Base-by-base conservation (phyloP, 345 rosid species). In the Eucalyptus regnans region DNA sequence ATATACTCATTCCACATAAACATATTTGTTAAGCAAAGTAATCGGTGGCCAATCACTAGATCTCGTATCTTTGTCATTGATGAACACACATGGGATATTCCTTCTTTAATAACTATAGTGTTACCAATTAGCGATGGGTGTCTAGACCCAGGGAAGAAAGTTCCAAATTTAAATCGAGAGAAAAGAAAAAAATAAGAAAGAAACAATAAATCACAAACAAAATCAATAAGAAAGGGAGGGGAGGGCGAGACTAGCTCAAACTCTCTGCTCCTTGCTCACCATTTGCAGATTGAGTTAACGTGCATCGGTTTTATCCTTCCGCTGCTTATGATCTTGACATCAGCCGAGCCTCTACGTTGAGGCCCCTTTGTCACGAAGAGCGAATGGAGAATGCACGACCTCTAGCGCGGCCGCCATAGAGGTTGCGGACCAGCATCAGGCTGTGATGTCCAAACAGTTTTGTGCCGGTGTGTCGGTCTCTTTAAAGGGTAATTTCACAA, bases 1-100 rank as follows among this genome's bases (percentile, higher is more conserved):
- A n/a, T 31, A 64, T 8, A 14, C 18, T 64, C 5, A 31, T 64
- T 64, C 5, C 20, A 64, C 0, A n/a, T 0, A n/a, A 64, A 64
- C 9, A 15, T 14, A n/a, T 64, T 4, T n/a, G 18, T 64, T 8
- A 64, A 29, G 18, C 10, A 64, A 64, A 3, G 4, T 64, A 64
- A 64, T n/a, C 0, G 3, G 3, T 16, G 5, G 76, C 1, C 0
- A n/a, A 62, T 29, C 17, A 2, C 1, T 29, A 7, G 1, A 62
- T n/a, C 37, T 13, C 5, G 5, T 29, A 62, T 29, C 71, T 13
- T 29, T 14, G 5, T 29, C 9, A 62, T 29, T 62, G 8, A 62
- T 29, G 7, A 62, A 14, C 33, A 62, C 71, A 13, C 0, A 3
- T n/a, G 1, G 4, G 9, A 62, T 29, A 29, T 6, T 62, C 17